Conservation (phyloP, 768 basidiomycete genomes). For the Russula olivacea region DNA sequence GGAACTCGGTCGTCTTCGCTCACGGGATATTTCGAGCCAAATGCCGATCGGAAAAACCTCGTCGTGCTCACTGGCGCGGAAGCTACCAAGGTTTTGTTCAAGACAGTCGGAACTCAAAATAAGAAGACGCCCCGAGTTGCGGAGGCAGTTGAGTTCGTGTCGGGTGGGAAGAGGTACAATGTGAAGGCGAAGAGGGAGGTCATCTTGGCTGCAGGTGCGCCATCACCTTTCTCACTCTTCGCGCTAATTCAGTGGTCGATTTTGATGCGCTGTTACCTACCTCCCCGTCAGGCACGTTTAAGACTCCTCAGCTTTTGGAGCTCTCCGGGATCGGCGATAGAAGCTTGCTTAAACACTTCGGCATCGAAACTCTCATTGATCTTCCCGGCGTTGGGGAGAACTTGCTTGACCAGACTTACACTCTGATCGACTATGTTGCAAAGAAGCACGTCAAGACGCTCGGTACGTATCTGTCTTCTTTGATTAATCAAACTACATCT, state of each 20-base stretch:
- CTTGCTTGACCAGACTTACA: slow-evolving; percentile 30
- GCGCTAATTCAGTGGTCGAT: background rate
- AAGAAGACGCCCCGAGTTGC: slow-evolving; percentile 27
- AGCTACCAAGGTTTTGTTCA: slow-evolving; percentile 19
- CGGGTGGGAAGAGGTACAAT: slow-evolving; percentile 27
- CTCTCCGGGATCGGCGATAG: slow-evolving; percentile 35
- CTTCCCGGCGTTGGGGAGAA: slow-evolving; percentile 43
- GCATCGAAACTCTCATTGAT: slow-evolving; percentile 35
- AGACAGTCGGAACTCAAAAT: background rate
- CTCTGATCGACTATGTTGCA: slow-evolving; percentile 18
- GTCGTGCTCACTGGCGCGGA: slow-evolving; percentile 22
- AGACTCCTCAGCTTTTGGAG: slow-evolving; percentile 33
- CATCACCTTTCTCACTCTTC: background rate
- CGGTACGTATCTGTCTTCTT: background rate
- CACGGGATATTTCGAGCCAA: slow-evolving; percentile 23
- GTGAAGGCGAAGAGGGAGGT: slow-evolving; percentile 39
- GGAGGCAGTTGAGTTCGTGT: slow-evolving; percentile 34
- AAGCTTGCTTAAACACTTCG: slow-evolving; percentile 31
- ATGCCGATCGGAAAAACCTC: slow-evolving; percentile 19
- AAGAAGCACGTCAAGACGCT: slow-evolving; percentile 19
- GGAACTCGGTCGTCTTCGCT: slow-evolving; percentile 23
- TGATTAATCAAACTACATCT: background rate
- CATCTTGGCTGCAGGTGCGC: slow-evolving; percentile 32
- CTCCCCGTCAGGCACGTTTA: slow-evolving; percentile 32
- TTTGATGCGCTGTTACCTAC: background rate